A percentile compares a stretch with the other conserved stretches of the same genome.
These are phyloP conservation scores for Venturia oleaginea DNA, from an alignment of 2,329 filamentous ascomycete species.

Conservation along the genomic window DNA sequence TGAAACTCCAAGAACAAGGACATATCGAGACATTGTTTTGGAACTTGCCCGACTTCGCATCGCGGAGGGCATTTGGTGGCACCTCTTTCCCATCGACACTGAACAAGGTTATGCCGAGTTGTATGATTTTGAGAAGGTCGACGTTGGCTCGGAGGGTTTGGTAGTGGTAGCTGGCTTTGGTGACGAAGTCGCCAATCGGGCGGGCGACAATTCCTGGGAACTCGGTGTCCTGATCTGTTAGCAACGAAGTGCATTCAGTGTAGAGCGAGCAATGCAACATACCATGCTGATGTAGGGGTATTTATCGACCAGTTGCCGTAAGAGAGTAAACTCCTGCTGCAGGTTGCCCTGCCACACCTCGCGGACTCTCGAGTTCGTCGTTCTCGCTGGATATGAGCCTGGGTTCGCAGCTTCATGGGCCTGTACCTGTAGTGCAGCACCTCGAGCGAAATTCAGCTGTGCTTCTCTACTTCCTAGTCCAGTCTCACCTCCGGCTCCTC, in stretches of 20 bases:
- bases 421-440: conserved; percentile 47
- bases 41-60: conserved; percentile 36
- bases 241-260: neutral
- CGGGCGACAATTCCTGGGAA: conserved; percentile 96
- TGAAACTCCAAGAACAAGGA: conserved; percentile 97
- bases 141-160: conserved; percentile 96
- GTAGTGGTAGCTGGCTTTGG: conserved; percentile 97
- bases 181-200: conserved; percentile 88
- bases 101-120: conserved; percentile 91
- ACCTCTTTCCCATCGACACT: conserved; percentile 82
- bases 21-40: conserved; percentile 47
- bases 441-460: conserved; percentile 77
- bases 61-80: conserved; percentile 51
- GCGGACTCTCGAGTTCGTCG: conserved; percentile 67
- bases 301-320: conserved; percentile 76
- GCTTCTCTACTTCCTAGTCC: conserved; percentile 81
- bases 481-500: conserved; percentile 46
- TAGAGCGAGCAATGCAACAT: conserved; percentile 29
- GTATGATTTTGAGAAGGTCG: conserved; percentile 93
- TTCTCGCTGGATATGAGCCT: conserved; percentile 14
- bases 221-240: conserved; percentile 68
- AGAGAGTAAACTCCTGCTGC: conserved; percentile 76
- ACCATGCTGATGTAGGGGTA: conserved; percentile 98
- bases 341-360: conserved; percentile 95
- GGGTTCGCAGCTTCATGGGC: conserved; percentile 30